A percentile compares a stretch with the other conserved stretches of the same genome.
Conservation (phyloP, 116 monocot species). For the Phalaenopsis hybrid region DNA sequence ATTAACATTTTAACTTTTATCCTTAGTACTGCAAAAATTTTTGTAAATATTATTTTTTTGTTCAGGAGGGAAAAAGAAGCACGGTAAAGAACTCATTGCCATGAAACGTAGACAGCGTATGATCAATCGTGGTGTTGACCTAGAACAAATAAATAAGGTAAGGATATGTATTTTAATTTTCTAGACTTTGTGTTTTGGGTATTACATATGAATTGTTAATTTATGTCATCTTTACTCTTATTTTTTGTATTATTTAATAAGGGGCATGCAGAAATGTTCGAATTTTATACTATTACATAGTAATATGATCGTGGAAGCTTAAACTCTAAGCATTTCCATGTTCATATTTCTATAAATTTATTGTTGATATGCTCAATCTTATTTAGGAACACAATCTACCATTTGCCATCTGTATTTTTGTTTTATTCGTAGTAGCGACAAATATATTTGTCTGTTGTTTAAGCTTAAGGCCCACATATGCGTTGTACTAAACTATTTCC, state of each 20-base stretch:
- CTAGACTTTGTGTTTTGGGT: not conserved
- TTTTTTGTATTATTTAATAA: not conserved
- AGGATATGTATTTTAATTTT: slow-evolving; percentile 7
- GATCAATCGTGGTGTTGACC: slow-evolving; percentile 84
- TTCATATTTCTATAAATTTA: not conserved
- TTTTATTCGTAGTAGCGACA: not conserved
- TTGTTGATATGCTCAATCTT: not conserved
- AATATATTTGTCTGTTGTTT: not conserved
- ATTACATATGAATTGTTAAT: not conserved
- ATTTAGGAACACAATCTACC: not conserved
- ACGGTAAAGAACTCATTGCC: slow-evolving; percentile 74
- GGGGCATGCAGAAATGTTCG: not conserved
- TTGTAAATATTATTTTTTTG: not conserved
- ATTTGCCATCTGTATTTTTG: not conserved
- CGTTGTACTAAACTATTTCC: not conserved
- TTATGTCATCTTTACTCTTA: not conserved
- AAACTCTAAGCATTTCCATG: not conserved
- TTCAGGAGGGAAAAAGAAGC: slow-evolving; percentile 83
- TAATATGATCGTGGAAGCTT: not conserved
- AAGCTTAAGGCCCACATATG: not conserved
- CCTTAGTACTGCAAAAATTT: not conserved
- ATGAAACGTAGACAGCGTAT: slow-evolving; percentile 67
- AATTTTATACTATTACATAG: not conserved
- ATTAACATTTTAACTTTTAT: not conserved
- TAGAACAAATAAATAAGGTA: slow-evolving; percentile 87